Evolutionary conservation across 1,139 yeast genomes (phyloP).

Genomic region (Trichomonascaceae sp.): DNA sequence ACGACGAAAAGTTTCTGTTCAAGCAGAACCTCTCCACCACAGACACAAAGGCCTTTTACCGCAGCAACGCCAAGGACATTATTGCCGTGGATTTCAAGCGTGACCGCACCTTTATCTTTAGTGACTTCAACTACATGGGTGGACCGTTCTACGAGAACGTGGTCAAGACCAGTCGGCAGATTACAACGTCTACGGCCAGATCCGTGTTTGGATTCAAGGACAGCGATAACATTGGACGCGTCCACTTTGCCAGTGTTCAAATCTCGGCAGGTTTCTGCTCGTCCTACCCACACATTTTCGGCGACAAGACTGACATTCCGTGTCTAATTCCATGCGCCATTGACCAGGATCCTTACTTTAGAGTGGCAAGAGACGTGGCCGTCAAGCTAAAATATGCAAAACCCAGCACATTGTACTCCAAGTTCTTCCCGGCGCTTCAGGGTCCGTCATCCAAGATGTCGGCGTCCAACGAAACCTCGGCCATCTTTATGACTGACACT

Average conservation of each 20-base stretch:
- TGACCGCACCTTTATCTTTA: conserved; percentile 86
- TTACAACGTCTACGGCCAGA: conserved; percentile 90
- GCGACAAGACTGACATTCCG: conserved; percentile 66
- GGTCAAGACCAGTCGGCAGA: conserved; percentile 86
- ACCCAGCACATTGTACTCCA: conserved; percentile 86
- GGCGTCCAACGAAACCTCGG: conserved; percentile 73
- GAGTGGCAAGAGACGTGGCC: conserved; percentile 97
- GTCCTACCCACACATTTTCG: conserved; percentile 88
- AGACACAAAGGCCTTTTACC: conserved; percentile 70
- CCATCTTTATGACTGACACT: conserved; percentile 91
- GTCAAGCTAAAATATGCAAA: conserved; percentile 80
- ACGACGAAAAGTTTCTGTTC: conserved; percentile 94
- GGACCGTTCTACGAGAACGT: conserved; percentile 91
- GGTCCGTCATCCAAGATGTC: conserved; percentile 97
- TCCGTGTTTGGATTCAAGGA: conserved; percentile 98
- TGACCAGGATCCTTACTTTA: conserved; percentile 97
- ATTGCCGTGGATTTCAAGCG: conserved; percentile 92
- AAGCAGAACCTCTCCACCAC: conserved; percentile 80
- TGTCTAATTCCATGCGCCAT: conserved; percentile 98
- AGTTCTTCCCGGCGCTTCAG: conserved; percentile 96
- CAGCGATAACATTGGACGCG: conserved; percentile 85
- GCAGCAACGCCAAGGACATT: conserved; percentile 75
- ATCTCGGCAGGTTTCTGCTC: conserved; percentile 93
- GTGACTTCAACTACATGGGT: conserved; percentile 86
- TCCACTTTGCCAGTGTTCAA: conserved; percentile 93